Evolutionary conservation across 495 filamentous ascomycete species (phyloP).

Genomic region (Aspergillus sclerotiicarbonarius): DNA sequence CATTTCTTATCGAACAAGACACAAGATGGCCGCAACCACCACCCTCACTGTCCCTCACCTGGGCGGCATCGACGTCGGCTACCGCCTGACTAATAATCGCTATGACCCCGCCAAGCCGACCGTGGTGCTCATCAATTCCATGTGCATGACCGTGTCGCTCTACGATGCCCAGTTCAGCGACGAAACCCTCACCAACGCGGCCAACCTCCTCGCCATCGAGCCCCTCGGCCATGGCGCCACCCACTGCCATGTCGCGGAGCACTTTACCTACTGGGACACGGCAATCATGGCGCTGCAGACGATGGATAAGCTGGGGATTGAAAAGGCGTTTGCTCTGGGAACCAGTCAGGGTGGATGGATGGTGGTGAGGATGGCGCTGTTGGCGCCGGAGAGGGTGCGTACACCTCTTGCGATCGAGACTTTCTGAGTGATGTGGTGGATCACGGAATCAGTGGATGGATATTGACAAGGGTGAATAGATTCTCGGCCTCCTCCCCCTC

Average conservation of each 20-base stretch:
- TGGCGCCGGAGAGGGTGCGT: slow-evolving; percentile 56
- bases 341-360: slow-evolving; percentile 69
- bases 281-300: slow-evolving; percentile 50
- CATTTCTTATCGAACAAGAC: no score
- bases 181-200: slow-evolving; percentile 38
- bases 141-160: slow-evolving; percentile 53
- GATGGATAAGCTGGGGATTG: slow-evolving; percentile 52
- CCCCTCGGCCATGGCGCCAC: slow-evolving; percentile 56
- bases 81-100: slow-evolving; percentile 34
- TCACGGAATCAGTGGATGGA: neutral
- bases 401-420: no score
- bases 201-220: slow-evolving; percentile 56
- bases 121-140: slow-evolving; percentile 55
- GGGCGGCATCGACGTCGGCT: slow-evolving; percentile 54
- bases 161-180: slow-evolving; percentile 51
- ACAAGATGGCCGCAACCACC: neutral
- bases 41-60: slow-evolving; percentile 47
- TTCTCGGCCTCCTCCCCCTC: slow-evolving; percentile 57
- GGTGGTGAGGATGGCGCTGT: slow-evolving; percentile 57
- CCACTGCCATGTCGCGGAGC: slow-evolving; percentile 30
- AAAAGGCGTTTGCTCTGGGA: slow-evolving; percentile 60
- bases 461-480: slow-evolving; percentile 28
- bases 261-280: slow-evolving; percentile 57
- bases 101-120: slow-evolving; percentile 58
- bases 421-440: no score